Base-by-base conservation (phyloP, 257 asterid genomes). In the Phtheirospermum japonicum region DNA sequence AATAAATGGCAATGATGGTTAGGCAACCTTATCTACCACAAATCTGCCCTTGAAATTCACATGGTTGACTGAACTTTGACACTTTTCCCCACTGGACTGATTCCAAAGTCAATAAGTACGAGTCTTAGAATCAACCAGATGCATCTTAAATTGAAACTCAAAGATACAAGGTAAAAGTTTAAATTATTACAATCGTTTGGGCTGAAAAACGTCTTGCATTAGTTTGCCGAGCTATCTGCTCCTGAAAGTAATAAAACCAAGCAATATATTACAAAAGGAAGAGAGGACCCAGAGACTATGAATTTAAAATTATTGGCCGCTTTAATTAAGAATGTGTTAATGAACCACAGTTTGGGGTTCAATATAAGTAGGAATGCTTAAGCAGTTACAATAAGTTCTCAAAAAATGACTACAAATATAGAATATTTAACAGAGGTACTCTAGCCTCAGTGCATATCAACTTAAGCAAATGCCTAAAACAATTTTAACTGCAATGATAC, bases 11-110 rank as follows among this genome's bases (percentile, higher is more conserved):
- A 59, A 37, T 49, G 61, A 73, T 61, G 54, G 40, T 57, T 14
- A 58, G 51, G 61, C 61, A 61, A 84, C 93, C 89, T 80, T 70
- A 74, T 82, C 87, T 43, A 18, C 63, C 36, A 65, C 73, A 59
- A 68, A 54, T 51, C 46, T 61, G 56, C 69, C 33, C 67, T 61
- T 53, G 26, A 49, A 26, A 30, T 45, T 10, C 20, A 18, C 67
- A 36, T 54, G 61, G 66, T 28, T 51, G 20, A 19, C 53, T 12
- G 37, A 54, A 18, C 9, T 28, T 48, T 30, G 66, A 48, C 62
- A 36, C 66, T 45, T 37, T 64, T 56, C 12, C 45, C 20, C 12
- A 70, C 60, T 33, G 34, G 63, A 34, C 81, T 79, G 79, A 57
- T 67, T 23, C 68, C 59, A 52, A 63, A 37, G 52, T 65, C 62